Percentiles rank a stretch among this genome's conserved stretches.
phyloP scores from a whole-genome alignment of 495 filamentous ascomycete genomes.

The Talaromyces liani region DNA sequence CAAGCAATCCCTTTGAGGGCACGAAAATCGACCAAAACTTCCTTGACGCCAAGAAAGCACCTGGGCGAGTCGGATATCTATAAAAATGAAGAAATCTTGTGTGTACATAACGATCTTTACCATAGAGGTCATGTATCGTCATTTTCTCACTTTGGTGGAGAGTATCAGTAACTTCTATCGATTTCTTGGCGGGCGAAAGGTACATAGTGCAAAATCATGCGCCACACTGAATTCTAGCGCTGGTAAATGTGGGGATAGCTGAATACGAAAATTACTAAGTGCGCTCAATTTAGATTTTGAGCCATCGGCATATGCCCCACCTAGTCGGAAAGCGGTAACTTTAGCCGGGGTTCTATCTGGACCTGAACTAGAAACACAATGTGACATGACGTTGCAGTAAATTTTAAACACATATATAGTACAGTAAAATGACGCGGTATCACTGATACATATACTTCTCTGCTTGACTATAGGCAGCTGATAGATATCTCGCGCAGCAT shows the following conservation, averaged over 20 bases:
- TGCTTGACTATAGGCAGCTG: too few relatives aligned
- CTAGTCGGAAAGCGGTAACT: too few relatives aligned
- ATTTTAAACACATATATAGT: too few relatives aligned
- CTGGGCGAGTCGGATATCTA: constrained; percentile 9
- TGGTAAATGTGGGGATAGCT: not conserved
- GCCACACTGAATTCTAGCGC: not conserved
- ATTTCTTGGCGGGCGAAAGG: constrained; percentile 15
- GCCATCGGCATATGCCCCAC: not conserved
- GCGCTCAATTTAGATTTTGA: not conserved
- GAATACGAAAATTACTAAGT: not conserved
- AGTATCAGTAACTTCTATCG: constrained; percentile 17
- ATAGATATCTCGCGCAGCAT: too few relatives aligned
- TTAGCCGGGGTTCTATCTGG: too few relatives aligned
- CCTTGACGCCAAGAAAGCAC: constrained; percentile 12
- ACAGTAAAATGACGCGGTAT: too few relatives aligned
- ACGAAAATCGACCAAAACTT: constrained; percentile 10
- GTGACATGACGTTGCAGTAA: too few relatives aligned
- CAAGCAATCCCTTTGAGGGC: constrained; percentile 5
- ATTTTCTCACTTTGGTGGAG: constrained; percentile 14
- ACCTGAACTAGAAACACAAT: too few relatives aligned
- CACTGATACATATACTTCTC: too few relatives aligned
- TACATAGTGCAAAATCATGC: constrained; percentile 11
- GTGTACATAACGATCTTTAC: not conserved
- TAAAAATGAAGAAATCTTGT: constrained; percentile 10
- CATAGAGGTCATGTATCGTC: constrained; percentile 11